A percentile compares a stretch with the other conserved stretches of the same genome.
phyloP scores from a whole-genome alignment of 441 rosid species.

The Bruguiera hainesii region DNA sequence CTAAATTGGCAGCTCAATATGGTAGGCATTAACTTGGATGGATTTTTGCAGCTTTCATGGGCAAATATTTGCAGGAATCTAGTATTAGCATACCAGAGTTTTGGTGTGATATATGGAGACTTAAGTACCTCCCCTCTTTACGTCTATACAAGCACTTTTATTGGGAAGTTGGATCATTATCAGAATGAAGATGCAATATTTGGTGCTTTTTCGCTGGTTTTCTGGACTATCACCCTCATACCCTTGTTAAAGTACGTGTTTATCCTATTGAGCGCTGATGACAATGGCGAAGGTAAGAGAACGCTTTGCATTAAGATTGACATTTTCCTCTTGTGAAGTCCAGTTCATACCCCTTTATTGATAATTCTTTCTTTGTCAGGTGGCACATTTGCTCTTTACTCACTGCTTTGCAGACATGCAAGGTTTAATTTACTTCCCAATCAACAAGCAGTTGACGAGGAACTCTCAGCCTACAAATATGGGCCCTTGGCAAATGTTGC shows the following conservation, averaged over 20 bases:
- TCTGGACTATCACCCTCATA: slow-evolving; percentile 79
- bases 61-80: slow-evolving; percentile 52
- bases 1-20: not conserved
- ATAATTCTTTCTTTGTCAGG: slow-evolving; percentile 45
- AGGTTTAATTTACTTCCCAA: slow-evolving; percentile 85
- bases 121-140: slow-evolving; percentile 88
- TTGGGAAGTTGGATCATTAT: slow-evolving; percentile 50
- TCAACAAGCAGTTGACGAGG: slow-evolving; percentile 97
- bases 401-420: slow-evolving; percentile 83
- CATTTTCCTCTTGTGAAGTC: not conserved
- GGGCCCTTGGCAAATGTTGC: slow-evolving; percentile 40
- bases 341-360: slow-evolving; percentile 5
- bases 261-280: slow-evolving; percentile 65
- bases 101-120: slow-evolving; percentile 85
- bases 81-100: slow-evolving; percentile 82
- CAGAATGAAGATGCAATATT: slow-evolving; percentile 56
- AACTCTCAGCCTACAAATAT: slow-evolving; percentile 76
- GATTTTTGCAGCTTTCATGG: slow-evolving; percentile 68
- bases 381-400: slow-evolving; percentile 88
- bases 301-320: not conserved
- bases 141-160: slow-evolving; percentile 57
- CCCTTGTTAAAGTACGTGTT: slow-evolving; percentile 69
- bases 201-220: slow-evolving; percentile 84
- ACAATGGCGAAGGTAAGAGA: slow-evolving; percentile 74
- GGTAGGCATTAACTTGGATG: slow-evolving; percentile 11